Conservation (phyloP, 108 stramenopile genomes). For the Craspedostauros australis region DNA sequence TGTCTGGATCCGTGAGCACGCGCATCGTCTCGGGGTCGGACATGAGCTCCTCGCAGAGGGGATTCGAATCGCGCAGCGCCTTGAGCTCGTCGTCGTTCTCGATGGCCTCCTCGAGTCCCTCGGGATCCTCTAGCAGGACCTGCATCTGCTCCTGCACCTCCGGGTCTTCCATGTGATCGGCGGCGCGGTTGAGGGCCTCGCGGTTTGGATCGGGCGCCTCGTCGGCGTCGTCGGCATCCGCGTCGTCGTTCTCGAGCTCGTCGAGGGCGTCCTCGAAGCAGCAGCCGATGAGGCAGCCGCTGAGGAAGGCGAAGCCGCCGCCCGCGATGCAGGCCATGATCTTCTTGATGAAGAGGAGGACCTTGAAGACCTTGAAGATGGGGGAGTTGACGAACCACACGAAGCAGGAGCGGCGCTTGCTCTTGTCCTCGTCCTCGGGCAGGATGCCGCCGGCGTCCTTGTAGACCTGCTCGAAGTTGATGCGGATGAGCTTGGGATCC, state of each 20-base stretch:
- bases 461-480: conserved; percentile 51
- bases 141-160: conserved; percentile 47
- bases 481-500: conserved; percentile 37
- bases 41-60: conserved; percentile 43
- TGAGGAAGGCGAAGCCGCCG: conserved; percentile 14
- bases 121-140: conserved; percentile 40
- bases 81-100: conserved; percentile 39
- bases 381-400: conserved; percentile 31
- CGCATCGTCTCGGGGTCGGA: conserved; percentile 47
- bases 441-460: conserved; percentile 39
- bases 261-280: conserved; percentile 31
- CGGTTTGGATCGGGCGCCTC: conserved; percentile 10
- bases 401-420: conserved; percentile 2
- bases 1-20: conserved; percentile 46
- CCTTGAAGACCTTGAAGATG: conserved; percentile 36
- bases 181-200: conserved; percentile 30
- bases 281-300: conserved; percentile 20
- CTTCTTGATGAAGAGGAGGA: conserved; percentile 42
- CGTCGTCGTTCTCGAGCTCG: conserved; percentile 8
- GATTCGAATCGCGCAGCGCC: conserved; percentile 38
- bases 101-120: conserved; percentile 38
- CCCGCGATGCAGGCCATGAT: conserved; percentile 31
- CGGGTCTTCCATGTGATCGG: conserved; percentile 53
- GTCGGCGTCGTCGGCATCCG: conserved; percentile 3
- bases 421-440: conserved; percentile 35